These are phyloP conservation scores for Lepiota brunneoincarnata DNA, from an alignment of 768 basidiomycete genomes.

Conservation along the genomic window DNA sequence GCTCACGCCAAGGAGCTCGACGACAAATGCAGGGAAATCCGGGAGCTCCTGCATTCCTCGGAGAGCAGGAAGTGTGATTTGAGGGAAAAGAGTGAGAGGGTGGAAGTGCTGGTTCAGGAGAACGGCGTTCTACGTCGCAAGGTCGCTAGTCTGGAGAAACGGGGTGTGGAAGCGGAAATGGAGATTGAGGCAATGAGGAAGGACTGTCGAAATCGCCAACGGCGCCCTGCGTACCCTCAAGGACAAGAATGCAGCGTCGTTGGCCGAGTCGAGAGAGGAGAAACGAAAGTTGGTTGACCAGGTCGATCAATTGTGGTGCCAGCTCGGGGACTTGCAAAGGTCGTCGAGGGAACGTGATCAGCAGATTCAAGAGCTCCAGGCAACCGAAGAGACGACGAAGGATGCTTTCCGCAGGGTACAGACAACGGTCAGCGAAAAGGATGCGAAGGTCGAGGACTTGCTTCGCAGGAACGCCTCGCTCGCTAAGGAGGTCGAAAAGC, in stretches of 20 bases:
- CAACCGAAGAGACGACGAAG: neutral
- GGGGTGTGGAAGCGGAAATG: neutral
- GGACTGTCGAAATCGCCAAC: neutral
- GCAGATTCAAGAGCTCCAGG: neutral
- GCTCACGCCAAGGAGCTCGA: neutral
- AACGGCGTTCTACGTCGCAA: neutral
- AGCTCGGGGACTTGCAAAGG: neutral
- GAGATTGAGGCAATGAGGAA: neutral
- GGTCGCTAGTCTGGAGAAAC: neutral
- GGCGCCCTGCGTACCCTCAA: neutral
- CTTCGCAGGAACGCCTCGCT: neutral
- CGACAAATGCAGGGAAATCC: neutral
- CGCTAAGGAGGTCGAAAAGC: neutral
- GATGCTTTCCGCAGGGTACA: neutral
- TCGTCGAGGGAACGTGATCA: neutral
- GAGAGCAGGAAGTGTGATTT: neutral
- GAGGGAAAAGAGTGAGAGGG: neutral
- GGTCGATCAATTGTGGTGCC: neutral
- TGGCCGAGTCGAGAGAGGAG: neutral
- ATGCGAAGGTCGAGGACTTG: neutral
- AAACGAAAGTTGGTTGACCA: neutral
- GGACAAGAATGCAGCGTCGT: neutral
- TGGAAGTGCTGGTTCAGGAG: neutral
- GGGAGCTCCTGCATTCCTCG: neutral
- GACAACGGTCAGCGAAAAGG: neutral